These are phyloP conservation scores for Pyronema domesticum DNA, from an alignment of 495 filamentous ascomycete genomes.

Conservation along the genomic window DNA sequence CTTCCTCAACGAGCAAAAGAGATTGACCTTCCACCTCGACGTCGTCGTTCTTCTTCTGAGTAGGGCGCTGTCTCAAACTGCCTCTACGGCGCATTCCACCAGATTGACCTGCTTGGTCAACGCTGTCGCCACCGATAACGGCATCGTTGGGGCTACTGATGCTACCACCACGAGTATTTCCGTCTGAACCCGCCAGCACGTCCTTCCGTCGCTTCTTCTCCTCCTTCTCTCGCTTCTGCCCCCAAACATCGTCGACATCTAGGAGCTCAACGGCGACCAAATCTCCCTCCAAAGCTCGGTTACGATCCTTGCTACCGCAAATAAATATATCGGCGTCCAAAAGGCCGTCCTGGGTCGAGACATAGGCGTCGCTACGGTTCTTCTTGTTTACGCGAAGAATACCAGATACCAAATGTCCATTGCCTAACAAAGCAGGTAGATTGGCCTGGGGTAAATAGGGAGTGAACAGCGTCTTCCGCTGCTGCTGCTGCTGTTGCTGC, in stretches of 20 bases:
- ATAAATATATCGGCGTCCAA: constrained; percentile 98
- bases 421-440: constrained; percentile 71
- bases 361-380: constrained; percentile 95
- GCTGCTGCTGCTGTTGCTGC: constrained; percentile 61
- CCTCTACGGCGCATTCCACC: constrained; percentile 82
- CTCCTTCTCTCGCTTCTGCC: constrained; percentile 95
- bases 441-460: constrained; percentile 94
- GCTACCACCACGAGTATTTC: constrained; percentile 45
- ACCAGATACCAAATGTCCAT: constrained; percentile 88
- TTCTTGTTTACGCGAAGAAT: constrained; percentile 98
- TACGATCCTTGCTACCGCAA: constrained; percentile 95
- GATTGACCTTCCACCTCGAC: constrained; percentile 98
- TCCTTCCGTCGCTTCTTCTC: constrained; percentile 99
- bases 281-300: constrained; percentile 88
- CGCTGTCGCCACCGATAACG: constrained; percentile 44
- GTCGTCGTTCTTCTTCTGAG: constrained; percentile 99
- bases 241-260: constrained; percentile 96
- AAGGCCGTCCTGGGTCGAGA: constrained; percentile 68
- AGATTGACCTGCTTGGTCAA: constrained; percentile 41
- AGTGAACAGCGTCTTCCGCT: constrained; percentile 96
- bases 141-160: constrained; percentile 40
- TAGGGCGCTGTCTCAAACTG: constrained; percentile 87
- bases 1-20: constrained; percentile 87
- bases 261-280: constrained; percentile 89
- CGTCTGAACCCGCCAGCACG: constrained; percentile 46